Evolutionary conservation across 169 alveolate genomes (phyloP).

Genomic region (Cryptosporidium muris): DNA sequence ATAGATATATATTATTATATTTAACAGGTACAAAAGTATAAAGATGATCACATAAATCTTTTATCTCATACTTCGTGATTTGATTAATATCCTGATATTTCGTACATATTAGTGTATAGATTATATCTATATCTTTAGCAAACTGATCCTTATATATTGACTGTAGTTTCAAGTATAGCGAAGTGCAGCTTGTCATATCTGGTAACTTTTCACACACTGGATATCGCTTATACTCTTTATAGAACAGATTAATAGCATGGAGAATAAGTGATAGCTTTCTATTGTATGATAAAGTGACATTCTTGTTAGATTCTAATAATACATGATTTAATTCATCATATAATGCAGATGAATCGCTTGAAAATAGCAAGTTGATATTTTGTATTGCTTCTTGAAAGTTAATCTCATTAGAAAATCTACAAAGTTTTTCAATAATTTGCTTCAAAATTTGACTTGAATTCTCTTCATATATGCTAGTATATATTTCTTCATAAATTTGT

Average conservation of each 20-base stretch:
- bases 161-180: slow-evolving; percentile 18
- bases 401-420: background rate
- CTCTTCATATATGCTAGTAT: background rate
- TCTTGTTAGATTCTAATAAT: background rate
- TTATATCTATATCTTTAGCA: background rate
- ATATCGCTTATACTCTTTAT: background rate
- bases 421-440: background rate
- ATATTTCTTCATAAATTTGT: background rate
- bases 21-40: slow-evolving; percentile 12
- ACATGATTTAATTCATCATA: background rate
- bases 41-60: slow-evolving; percentile 12
- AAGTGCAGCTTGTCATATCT: slow-evolving; percentile 32
- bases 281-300: background rate
- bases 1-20: background rate
- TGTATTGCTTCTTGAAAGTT: slow-evolving; percentile 15
- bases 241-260: slow-evolving; percentile 6
- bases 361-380: slow-evolving; percentile 12
- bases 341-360: background rate
- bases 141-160: slow-evolving; percentile 24
- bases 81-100: slow-evolving; percentile 5
- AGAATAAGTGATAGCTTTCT: slow-evolving; percentile 10
- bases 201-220: slow-evolving; percentile 44
- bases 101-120: background rate
- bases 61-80: no score
- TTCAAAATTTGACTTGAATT: background rate